phyloP scores from a whole-genome alignment of 768 basidiomycete genomes.

The Calocera cornea region DNA sequence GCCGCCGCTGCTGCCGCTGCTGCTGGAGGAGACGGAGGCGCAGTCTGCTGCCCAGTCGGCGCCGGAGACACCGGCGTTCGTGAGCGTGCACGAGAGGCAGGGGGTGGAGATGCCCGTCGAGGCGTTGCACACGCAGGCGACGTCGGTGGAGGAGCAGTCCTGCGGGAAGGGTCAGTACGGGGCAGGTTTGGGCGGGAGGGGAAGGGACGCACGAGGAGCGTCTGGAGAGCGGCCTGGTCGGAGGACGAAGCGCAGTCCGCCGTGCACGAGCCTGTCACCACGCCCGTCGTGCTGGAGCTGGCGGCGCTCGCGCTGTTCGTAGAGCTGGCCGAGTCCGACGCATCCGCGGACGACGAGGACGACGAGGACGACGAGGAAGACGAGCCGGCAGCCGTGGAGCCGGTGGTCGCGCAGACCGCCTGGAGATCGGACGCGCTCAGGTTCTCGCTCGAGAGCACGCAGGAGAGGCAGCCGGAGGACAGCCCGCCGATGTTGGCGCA shows the following conservation, averaged over 20 bases:
- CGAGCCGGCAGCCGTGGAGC: too few species aligned
- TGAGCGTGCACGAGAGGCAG: not conserved
- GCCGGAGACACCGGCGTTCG: not conserved
- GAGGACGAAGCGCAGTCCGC: not conserved
- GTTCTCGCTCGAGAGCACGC: not conserved
- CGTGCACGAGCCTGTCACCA: not conserved
- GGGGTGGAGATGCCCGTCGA: not conserved
- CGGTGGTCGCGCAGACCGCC: too few species aligned
- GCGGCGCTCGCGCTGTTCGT: too few species aligned
- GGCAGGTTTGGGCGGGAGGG: not conserved
- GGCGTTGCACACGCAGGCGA: not conserved
- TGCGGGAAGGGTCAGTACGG: not conserved
- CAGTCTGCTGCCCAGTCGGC: not conserved
- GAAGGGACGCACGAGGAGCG: not conserved
- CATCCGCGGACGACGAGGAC: too few species aligned
- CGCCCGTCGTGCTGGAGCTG: not conserved
- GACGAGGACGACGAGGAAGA: too few species aligned
- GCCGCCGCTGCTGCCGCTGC: not conserved
- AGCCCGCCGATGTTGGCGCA: not conserved
- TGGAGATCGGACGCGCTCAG: not conserved
- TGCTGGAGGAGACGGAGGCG: not conserved
- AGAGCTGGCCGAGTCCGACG: too few species aligned
- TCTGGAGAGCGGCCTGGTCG: not conserved
- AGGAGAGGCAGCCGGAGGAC: not conserved
- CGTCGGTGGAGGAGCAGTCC: not conserved